Evolutionary conservation across 768 basidiomycete genomes (phyloP).

Genomic region (Boletus subparvulus): DNA sequence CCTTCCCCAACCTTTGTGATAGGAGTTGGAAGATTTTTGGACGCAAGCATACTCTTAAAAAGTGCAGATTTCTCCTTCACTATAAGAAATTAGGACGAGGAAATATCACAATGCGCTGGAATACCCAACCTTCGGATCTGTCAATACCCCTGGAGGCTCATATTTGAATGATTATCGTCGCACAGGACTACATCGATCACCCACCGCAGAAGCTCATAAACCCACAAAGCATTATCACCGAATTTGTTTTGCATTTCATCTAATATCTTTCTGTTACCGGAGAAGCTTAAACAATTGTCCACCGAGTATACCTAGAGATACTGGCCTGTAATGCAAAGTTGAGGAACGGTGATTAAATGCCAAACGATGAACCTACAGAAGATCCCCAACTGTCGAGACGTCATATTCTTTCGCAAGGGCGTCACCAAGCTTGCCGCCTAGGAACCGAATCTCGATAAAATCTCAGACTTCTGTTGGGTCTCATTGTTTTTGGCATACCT

Average conservation of each 20-base stretch:
- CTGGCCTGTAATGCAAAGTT: conserved; percentile 39
- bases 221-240: conserved; percentile 84
- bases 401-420: conserved; percentile 87
- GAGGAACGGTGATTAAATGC: background rate
- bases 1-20: conserved; percentile 76
- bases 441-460: conserved; percentile 72
- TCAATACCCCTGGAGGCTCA: conserved; percentile 71
- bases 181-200: conserved; percentile 14
- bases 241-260: conserved; percentile 81
- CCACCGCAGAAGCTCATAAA: conserved; percentile 87
- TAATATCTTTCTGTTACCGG: conserved; percentile 26
- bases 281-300: background rate
- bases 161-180: background rate
- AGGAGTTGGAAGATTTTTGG: conserved; percentile 87
- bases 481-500: conserved; percentile 42
- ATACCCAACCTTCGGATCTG: conserved; percentile 69
- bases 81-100: conserved; percentile 30
- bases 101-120: background rate
- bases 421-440: conserved; percentile 93
- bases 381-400: conserved; percentile 85
- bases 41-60: conserved; percentile 92
- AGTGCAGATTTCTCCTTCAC: conserved; percentile 82
- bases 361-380: conserved; percentile 59
- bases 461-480: background rate
- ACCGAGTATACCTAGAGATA: conserved; percentile 52